Evolutionary conservation across 441 rosid species (phyloP).

Genomic region (Aquilaria agallochum): DNA sequence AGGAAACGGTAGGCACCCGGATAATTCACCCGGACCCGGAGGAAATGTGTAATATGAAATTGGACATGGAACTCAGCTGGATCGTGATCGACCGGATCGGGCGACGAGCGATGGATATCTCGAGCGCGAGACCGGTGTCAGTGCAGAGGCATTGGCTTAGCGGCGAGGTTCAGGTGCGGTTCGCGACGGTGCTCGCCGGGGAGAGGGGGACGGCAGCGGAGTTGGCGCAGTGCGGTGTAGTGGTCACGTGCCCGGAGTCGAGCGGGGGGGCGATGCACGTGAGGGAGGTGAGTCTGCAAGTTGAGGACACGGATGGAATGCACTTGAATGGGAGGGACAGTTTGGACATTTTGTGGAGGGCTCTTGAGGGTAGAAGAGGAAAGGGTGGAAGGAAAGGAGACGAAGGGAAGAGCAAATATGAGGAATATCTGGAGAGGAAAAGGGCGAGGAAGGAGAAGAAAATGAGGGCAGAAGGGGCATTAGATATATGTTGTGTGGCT

Average conservation of each 20-base stretch:
- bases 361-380: slow-evolving; percentile 45
- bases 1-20: slow-evolving; percentile 53
- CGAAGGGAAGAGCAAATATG: slow-evolving; percentile 31
- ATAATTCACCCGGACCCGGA: slow-evolving; percentile 31
- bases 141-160: slow-evolving; percentile 69
- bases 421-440: slow-evolving; percentile 41
- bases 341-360: slow-evolving; percentile 36
- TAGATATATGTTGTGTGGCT: slow-evolving; percentile 46
- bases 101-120: slow-evolving; percentile 50
- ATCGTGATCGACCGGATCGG: slow-evolving; percentile 52
- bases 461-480: slow-evolving; percentile 38
- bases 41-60: slow-evolving; percentile 33
- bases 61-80: slow-evolving; percentile 65
- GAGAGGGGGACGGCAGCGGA: slow-evolving; percentile 28
- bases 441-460: slow-evolving; percentile 40
- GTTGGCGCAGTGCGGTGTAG: slow-evolving; percentile 46
- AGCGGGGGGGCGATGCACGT: slow-evolving; percentile 55
- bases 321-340: slow-evolving; percentile 53
- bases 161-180: slow-evolving; percentile 63
- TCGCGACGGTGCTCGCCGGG: slow-evolving; percentile 30
- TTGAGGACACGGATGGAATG: slow-evolving; percentile 76
- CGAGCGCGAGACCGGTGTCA: slow-evolving; percentile 53
- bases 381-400: slow-evolving; percentile 23
- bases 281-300: slow-evolving; percentile 63
- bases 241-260: slow-evolving; percentile 49